Percentiles rank a stretch among this genome's conserved stretches.
Conservation (phyloP, 2,329 filamentous ascomycete species). For the Chaetomiaceae sp. region DNA sequence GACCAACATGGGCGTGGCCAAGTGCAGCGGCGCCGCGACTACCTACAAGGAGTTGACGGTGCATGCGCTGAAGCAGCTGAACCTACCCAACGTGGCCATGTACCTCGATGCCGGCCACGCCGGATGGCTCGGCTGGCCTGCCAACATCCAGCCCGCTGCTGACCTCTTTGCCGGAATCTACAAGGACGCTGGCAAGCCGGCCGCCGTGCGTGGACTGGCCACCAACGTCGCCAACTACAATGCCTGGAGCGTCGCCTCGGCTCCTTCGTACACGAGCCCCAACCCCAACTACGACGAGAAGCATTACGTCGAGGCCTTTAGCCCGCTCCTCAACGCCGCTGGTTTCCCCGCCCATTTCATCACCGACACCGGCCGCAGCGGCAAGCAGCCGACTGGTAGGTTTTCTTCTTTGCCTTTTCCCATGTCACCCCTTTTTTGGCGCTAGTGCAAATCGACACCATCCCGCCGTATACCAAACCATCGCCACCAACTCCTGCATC, state of each 20-base stretch:
- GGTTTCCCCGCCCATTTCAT: slow-evolving; percentile 48
- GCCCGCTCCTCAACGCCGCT: slow-evolving; percentile 50
- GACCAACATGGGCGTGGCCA: slow-evolving; percentile 49
- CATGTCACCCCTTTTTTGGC: not conserved
- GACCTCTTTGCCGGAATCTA: slow-evolving; percentile 45
- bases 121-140: slow-evolving; percentile 56
- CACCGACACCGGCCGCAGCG: slow-evolving; percentile 49
- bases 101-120: slow-evolving; percentile 56
- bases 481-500: too few relatives aligned
- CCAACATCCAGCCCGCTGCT: slow-evolving; percentile 48
- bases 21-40: slow-evolving; percentile 45
- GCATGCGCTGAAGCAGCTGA: slow-evolving; percentile 49
- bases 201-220: slow-evolving; percentile 49
- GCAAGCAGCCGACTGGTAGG: slow-evolving; percentile 52
- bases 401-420: not conserved
- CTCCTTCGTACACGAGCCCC: slow-evolving; percentile 45
- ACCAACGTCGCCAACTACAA: slow-evolving; percentile 61
- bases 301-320: slow-evolving; percentile 61
- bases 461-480: too few relatives aligned
- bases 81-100: slow-evolving; percentile 54
- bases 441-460: too few relatives aligned
- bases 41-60: slow-evolving; percentile 48
- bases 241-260: slow-evolving; percentile 38
- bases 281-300: slow-evolving; percentile 50
- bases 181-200: slow-evolving; percentile 46